Percentiles rank a stretch among this genome's conserved stretches.
phyloP scores from a whole-genome alignment of 495 filamentous ascomycete genomes.

The Neurospora tetrasperma region DNA sequence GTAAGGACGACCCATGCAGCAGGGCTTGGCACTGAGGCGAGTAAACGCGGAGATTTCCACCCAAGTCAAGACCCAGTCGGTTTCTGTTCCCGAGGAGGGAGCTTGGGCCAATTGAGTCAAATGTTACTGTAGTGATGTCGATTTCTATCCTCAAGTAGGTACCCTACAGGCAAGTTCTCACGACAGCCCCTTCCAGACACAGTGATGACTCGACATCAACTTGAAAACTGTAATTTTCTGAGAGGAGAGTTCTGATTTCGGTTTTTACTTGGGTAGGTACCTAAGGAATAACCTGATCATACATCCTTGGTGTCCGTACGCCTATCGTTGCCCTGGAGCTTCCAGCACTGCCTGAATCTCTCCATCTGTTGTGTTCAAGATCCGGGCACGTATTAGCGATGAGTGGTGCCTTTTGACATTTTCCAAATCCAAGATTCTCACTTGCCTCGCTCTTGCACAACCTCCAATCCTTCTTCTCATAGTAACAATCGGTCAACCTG shows the following conservation, averaged over 20 bases:
- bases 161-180: not conserved
- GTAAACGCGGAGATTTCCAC: not conserved
- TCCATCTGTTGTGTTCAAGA: constrained; percentile 58
- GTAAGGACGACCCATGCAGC: not conserved
- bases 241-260: not conserved
- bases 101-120: not conserved
- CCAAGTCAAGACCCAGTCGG: not conserved
- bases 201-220: not conserved
- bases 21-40: not conserved
- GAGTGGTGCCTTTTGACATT: not conserved
- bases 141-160: not conserved
- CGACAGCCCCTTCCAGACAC: not conserved
- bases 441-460: constrained; percentile 80
- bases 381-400: constrained; percentile 11
- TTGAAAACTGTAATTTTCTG: not conserved
- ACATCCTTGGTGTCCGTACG: constrained; percentile 68
- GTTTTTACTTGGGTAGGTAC: not conserved
- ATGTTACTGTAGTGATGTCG: not conserved
- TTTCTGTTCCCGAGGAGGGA: not conserved
- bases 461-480: constrained; percentile 93
- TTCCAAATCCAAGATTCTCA: not conserved
- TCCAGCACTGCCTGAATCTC: constrained; percentile 86
- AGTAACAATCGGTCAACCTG: constrained; percentile 92
- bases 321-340: constrained; percentile 75
- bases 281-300: constrained; percentile 11